These are phyloP conservation scores for Aaosphaeria arxii DNA, from an alignment of 2,329 filamentous ascomycete species.

Conservation along the genomic window DNA sequence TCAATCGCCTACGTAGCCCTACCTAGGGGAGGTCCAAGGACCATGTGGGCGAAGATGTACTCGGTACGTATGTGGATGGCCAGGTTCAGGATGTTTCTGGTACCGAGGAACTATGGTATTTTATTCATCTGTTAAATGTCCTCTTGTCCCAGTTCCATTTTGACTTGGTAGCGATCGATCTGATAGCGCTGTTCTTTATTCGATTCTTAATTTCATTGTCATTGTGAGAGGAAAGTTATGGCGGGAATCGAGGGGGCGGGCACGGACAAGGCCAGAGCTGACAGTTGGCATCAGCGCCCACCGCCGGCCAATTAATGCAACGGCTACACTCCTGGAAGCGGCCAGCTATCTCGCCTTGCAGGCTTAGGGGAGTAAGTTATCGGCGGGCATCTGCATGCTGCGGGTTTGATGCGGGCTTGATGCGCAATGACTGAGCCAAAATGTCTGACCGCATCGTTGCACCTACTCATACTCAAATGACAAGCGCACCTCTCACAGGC, in stretches of 20 bases:
- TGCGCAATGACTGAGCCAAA: constrained; percentile 7
- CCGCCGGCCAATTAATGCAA: not conserved
- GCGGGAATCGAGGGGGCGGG: not conserved
- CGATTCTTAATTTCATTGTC: not conserved
- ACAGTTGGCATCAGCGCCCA: not conserved
- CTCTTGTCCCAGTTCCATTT: not conserved
- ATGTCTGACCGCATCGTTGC: constrained; percentile 5
- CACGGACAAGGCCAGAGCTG: not conserved
- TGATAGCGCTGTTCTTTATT: not conserved
- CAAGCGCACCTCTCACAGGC: constrained; percentile 7
- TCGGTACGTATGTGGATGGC: not conserved
- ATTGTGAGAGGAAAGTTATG: not conserved
- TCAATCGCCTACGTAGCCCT: constrained; percentile 5
- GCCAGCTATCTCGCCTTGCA: not conserved
- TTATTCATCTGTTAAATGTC: not conserved
- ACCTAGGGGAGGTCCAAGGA: not conserved
- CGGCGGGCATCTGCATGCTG: not conserved
- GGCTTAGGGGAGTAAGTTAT: not conserved
- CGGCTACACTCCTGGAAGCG: not conserved
- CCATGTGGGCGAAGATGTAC: not conserved
- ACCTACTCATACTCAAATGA: not conserved
- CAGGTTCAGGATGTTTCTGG: not conserved
- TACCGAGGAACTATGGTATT: no score
- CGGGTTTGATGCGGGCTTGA: constrained; percentile 3
- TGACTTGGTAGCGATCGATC: not conserved